Percentiles rank a stretch among this genome's conserved stretches.
Evolutionary conservation across 805 yeast genomes (phyloP).

Genomic region (Hanseniaspora hatyaiensis): DNA sequence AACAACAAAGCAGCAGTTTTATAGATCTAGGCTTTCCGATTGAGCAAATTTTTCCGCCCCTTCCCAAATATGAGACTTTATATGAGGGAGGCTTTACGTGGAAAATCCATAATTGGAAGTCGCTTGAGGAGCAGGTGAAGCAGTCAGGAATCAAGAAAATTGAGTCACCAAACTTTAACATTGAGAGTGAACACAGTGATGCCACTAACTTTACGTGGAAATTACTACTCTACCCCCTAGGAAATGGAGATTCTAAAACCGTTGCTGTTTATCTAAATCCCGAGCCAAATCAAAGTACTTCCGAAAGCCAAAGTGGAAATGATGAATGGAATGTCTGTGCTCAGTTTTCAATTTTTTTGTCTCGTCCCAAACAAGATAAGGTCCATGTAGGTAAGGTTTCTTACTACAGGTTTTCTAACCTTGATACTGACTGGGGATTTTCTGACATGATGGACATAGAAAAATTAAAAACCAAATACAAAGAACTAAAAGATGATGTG

Average conservation of each 20-base stretch:
- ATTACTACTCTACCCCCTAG: conserved; percentile 64
- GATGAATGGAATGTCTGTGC: conserved; percentile 81
- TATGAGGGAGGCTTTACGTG: conserved; percentile 36
- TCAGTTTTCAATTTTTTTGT: conserved; percentile 72
- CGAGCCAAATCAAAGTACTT: conserved; percentile 29
- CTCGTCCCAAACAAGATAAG: conserved; percentile 56
- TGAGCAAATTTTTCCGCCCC: conserved; percentile 20
- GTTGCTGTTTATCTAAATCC: conserved; percentile 77
- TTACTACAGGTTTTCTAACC: conserved; percentile 61
- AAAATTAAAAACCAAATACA: conserved; percentile 31
- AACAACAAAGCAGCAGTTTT: background rate
- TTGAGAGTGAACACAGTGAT: conserved; percentile 39
- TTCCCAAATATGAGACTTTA: conserved; percentile 21
- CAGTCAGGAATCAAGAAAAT: background rate
- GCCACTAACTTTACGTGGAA: conserved; percentile 55
- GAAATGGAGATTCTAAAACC: conserved; percentile 42
- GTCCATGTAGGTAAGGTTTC: conserved; percentile 53
- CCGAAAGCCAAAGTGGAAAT: conserved; percentile 21
- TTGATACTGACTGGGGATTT: conserved; percentile 94
- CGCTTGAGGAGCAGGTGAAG: conserved; percentile 29
- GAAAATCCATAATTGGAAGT: conserved; percentile 41
- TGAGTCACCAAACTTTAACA: conserved; percentile 17
- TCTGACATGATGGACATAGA: conserved; percentile 56
- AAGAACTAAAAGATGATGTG: conserved; percentile 28
- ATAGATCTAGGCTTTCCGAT: conserved; percentile 13